phyloP scores from a whole-genome alignment of 2,329 filamentous ascomycete genomes.

The Xylariaceae sp. region DNA sequence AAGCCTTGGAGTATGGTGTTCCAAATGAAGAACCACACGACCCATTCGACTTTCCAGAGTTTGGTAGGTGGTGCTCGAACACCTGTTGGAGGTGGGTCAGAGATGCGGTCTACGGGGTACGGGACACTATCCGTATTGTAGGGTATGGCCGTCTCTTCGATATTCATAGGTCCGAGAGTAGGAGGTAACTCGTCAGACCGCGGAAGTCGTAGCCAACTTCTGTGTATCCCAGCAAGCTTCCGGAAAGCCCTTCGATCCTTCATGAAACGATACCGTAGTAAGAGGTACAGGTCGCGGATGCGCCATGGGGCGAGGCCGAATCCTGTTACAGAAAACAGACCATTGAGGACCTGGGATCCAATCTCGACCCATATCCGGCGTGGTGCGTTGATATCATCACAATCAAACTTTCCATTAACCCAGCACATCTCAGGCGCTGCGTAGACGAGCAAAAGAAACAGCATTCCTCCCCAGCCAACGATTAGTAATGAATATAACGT shows the following conservation, averaged over 20 bases:
- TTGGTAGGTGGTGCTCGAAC: slow-evolving; percentile 62
- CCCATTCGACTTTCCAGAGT: slow-evolving; percentile 73
- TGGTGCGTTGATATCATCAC: slow-evolving; percentile 69
- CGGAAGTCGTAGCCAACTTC: slow-evolving; percentile 69
- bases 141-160: slow-evolving; percentile 38
- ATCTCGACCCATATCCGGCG: slow-evolving; percentile 83
- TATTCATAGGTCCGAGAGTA: slow-evolving; percentile 49
- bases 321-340: slow-evolving; percentile 80
- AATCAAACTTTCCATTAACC: slow-evolving; percentile 46
- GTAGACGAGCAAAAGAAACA: slow-evolving; percentile 79
- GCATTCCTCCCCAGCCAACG: slow-evolving; percentile 86
- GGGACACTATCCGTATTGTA: slow-evolving; percentile 51
- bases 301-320: slow-evolving; percentile 84
- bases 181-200: slow-evolving; percentile 58
- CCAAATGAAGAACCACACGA: slow-evolving; percentile 72
- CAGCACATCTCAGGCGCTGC: slow-evolving; percentile 69
- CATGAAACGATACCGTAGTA: slow-evolving; percentile 59
- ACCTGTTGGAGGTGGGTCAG: slow-evolving; percentile 68
- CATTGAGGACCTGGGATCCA: slow-evolving; percentile 79
- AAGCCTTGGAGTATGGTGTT: slow-evolving; percentile 76
- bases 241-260: slow-evolving; percentile 56
- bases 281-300: slow-evolving; percentile 72
- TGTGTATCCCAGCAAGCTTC: slow-evolving; percentile 68
- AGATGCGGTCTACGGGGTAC: slow-evolving; percentile 58
- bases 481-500: slow-evolving; percentile 78